Conservation (phyloP, 2,329 filamentous ascomycete species). For the Ustulina deusta region DNA sequence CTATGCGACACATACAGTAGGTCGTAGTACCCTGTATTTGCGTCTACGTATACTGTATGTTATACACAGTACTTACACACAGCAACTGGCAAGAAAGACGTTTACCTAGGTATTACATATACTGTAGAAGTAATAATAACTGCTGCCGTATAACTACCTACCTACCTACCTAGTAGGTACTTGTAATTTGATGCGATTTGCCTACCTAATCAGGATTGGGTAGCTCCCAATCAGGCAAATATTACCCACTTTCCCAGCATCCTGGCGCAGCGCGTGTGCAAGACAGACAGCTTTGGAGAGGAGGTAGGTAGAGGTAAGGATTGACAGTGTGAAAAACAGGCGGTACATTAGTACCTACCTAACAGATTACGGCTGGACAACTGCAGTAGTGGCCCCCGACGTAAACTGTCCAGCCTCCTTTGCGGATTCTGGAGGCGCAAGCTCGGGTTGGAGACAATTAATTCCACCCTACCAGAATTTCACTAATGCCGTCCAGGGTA, state of each 20-base stretch:
- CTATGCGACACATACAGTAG: too few species aligned
- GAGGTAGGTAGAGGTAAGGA: neutral
- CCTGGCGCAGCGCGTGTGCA: slow-evolving; percentile 33
- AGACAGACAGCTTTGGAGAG: slow-evolving; percentile 5
- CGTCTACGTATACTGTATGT: slow-evolving; percentile 14
- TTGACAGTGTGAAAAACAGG: slow-evolving; percentile 23
- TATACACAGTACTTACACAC: neutral
- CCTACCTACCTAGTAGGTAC: neutral
- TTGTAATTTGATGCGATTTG: slow-evolving; percentile 27
- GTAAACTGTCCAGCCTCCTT: slow-evolving; percentile 26
- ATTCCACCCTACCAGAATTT: slow-evolving; percentile 22
- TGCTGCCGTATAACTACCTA: too few species aligned
- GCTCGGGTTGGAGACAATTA: slow-evolving; percentile 37
- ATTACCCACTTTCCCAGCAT: slow-evolving; percentile 30
- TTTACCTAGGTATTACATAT: neutral
- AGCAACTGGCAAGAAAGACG: neutral
- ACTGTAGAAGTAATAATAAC: too few species aligned
- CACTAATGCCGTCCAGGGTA: slow-evolving; percentile 15
- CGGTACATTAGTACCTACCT: neutral
- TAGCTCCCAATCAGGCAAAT: slow-evolving; percentile 25
- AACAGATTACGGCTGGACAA: neutral
- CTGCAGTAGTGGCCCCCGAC: slow-evolving; percentile 17
- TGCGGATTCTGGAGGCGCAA: slow-evolving; percentile 31
- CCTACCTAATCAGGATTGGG: slow-evolving; percentile 21
- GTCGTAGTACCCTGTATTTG: too few species aligned